A percentile compares a stretch with the other conserved stretches of the same genome.
phyloP scores from a whole-genome alignment of 108 stramenopile species.

The Cyclotella cryptica region DNA sequence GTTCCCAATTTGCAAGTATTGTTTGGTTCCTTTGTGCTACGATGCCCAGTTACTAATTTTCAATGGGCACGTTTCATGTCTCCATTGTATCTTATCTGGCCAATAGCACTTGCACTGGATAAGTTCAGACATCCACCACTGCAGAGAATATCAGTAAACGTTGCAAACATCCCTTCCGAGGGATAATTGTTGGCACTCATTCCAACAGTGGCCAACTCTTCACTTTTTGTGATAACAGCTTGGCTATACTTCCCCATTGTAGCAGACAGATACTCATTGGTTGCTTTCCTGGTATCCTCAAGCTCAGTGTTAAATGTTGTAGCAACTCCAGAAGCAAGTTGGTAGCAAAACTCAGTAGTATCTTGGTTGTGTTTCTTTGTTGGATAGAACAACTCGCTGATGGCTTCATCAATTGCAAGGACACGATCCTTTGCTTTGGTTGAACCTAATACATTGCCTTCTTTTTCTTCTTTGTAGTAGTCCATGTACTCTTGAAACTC shows the following conservation, averaged over 20 bases:
- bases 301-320: background rate
- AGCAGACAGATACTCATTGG: background rate
- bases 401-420: slow-evolving; percentile 15
- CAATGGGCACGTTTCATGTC: too few relatives aligned
- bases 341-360: too few relatives aligned
- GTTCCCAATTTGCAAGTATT: too few relatives aligned
- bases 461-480: slow-evolving; percentile 20
- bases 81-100: too few relatives aligned
- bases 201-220: slow-evolving; percentile 9
- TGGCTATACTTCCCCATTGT: background rate
- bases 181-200: slow-evolving; percentile 8
- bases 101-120: too few relatives aligned
- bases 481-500: too few relatives aligned
- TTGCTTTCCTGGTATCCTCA: background rate
- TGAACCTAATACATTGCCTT: slow-evolving; percentile 10
- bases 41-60: too few relatives aligned
- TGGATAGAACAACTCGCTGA: slow-evolving; percentile 22
- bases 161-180: too few relatives aligned
- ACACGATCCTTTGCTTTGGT: slow-evolving; percentile 4
- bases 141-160: too few relatives aligned
- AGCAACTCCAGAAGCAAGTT: too few relatives aligned
- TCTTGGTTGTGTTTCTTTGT: slow-evolving; percentile 3
- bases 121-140: too few relatives aligned
- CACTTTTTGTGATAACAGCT: background rate
- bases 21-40: too few relatives aligned